These are phyloP conservation scores for Candida buenavistaensis DNA, from an alignment of 1,139 yeast genomes.

Conservation along the genomic window DNA sequence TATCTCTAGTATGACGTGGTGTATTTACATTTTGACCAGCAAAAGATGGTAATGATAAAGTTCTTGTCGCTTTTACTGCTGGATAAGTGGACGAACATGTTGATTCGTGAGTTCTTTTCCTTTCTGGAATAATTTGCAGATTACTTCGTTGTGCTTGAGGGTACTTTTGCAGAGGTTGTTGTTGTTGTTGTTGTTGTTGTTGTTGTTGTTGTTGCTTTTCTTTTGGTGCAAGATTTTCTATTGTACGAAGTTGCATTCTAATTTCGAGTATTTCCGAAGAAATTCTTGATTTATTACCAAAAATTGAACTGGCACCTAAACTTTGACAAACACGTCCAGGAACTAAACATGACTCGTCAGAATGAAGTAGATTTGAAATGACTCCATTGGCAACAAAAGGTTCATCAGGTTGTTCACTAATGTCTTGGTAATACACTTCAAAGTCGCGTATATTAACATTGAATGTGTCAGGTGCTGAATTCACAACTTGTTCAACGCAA, in stretches of 20 bases:
- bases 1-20: slow-evolving; percentile 42
- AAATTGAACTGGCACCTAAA: slow-evolving; percentile 52
- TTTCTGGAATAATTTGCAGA: slow-evolving; percentile 7
- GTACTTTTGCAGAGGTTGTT: slow-evolving; percentile 3
- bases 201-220: slow-evolving; percentile 11
- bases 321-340: slow-evolving; percentile 76
- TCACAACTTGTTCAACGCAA: slow-evolving; percentile 51
- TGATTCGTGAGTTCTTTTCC: slow-evolving; percentile 13
- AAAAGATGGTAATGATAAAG: slow-evolving; percentile 63
- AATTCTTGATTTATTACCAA: slow-evolving; percentile 42
- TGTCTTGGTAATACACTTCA: slow-evolving; percentile 71
- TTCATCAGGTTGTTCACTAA: slow-evolving; percentile 70
- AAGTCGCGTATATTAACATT: slow-evolving; percentile 52
- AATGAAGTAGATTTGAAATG: slow-evolving; percentile 44
- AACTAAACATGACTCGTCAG: slow-evolving; percentile 36
- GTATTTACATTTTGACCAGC: slow-evolving; percentile 39
- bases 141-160: slow-evolving; percentile 3
- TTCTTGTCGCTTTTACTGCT: slow-evolving; percentile 58
- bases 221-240: slow-evolving; percentile 22
- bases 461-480: slow-evolving; percentile 61
- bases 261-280: slow-evolving; percentile 65
- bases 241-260: slow-evolving; percentile 55
- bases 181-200: slow-evolving; percentile 8
- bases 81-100: slow-evolving; percentile 19
- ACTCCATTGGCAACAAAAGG: slow-evolving; percentile 76